These are phyloP conservation scores for Serendipita sp. DNA, from an alignment of 768 basidiomycete species.

Conservation along the genomic window DNA sequence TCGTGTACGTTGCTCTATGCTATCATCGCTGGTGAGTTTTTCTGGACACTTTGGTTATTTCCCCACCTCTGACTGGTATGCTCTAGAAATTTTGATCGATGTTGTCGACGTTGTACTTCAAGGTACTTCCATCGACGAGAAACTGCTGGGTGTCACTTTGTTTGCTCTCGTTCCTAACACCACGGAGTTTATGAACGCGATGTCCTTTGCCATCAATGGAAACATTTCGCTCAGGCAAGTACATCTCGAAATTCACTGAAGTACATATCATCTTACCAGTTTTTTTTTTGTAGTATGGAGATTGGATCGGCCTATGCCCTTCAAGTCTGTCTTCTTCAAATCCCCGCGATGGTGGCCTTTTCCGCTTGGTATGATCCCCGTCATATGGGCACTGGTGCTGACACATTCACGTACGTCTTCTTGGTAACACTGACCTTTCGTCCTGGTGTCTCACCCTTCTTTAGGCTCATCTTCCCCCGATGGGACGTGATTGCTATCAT, in stretches of 20 bases:
- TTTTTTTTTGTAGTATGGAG: slow-evolving; percentile 65
- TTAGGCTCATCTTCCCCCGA: slow-evolving; percentile 87
- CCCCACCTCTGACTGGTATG: background rate
- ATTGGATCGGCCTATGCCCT: slow-evolving; percentile 98
- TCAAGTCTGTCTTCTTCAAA: slow-evolving; percentile 93
- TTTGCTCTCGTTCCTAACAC: slow-evolving; percentile 98
- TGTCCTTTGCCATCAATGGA: slow-evolving; percentile 90
- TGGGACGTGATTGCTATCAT: slow-evolving; percentile 96
- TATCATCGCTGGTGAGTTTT: slow-evolving; percentile 70
- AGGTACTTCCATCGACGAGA: slow-evolving; percentile 88
- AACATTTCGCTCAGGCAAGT: slow-evolving; percentile 88
- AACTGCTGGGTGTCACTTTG: slow-evolving; percentile 89
- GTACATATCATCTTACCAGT: background rate
- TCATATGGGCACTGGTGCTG: slow-evolving; percentile 70
- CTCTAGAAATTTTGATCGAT: slow-evolving; percentile 79
- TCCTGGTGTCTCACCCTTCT: slow-evolving; percentile 6
- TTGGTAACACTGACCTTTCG: too few species aligned
- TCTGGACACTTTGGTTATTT: background rate
- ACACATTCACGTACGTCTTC: slow-evolving; percentile 61
- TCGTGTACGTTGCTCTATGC: slow-evolving; percentile 88
- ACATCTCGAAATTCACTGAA: background rate
- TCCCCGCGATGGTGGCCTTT: slow-evolving; percentile 98
- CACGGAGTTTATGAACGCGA: slow-evolving; percentile 99
- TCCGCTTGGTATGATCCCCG: slow-evolving; percentile 86
- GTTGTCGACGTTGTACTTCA: slow-evolving; percentile 88